phyloP scores from a whole-genome alignment of 495 filamentous ascomycete genomes.

The Evansstolkia leycettana region DNA sequence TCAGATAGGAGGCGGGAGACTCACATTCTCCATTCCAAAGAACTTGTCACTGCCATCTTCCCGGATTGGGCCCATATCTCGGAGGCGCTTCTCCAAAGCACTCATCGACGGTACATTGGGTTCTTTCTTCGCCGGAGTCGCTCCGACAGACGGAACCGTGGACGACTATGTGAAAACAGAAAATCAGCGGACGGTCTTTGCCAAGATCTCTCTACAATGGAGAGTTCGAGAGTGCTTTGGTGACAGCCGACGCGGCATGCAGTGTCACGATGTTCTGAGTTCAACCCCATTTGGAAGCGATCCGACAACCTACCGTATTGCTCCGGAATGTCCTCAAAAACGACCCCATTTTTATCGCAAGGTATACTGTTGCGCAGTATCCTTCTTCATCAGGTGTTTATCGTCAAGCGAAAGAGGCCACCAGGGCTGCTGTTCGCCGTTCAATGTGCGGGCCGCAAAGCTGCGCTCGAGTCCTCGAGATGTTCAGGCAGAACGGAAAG shows the following conservation, averaged over 20 bases:
- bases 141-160: conserved; percentile 28
- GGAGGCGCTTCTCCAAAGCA: conserved; percentile 71
- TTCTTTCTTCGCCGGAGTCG: conserved; percentile 55
- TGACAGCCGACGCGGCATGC: conserved; percentile 4
- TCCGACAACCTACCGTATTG: conserved; percentile 26
- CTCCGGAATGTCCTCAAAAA: conserved; percentile 28
- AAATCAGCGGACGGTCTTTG: conserved; percentile 1
- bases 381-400: conserved; percentile 22
- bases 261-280: background rate
- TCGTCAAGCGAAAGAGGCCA: conserved; percentile 9
- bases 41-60: conserved; percentile 94
- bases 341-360: conserved; percentile 29
- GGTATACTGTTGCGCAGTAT: conserved; percentile 10
- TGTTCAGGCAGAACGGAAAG: background rate
- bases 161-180: conserved; percentile 19
- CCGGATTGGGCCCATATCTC: conserved; percentile 65
- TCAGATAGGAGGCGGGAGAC: conserved; percentile 13
- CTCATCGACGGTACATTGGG: conserved; percentile 54
- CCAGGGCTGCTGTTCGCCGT: conserved; percentile 1
- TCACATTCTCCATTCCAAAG: conserved; percentile 95
- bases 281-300: background rate
- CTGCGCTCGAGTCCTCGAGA: conserved; percentile 4
- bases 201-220: conserved; percentile 7
- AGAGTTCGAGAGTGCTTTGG: conserved; percentile 7
- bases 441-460: conserved; percentile 1